Base-by-base conservation (phyloP, 1,139 yeast genomes). In the Pichia sp. region DNA sequence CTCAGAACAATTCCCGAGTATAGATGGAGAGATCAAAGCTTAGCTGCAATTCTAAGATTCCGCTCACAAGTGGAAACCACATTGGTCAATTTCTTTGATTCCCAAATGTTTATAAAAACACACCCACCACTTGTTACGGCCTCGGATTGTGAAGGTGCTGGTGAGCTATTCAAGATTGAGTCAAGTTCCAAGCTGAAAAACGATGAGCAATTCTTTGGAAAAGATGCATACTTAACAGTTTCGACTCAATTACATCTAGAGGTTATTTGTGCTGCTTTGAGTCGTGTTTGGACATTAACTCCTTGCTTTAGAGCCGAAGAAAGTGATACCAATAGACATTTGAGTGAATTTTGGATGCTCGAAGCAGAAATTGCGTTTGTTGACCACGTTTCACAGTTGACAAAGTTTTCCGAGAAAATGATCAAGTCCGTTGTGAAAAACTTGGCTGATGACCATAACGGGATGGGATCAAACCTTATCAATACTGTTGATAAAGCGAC, bases 141-240 rank as follows among this genome's bases (percentile, higher is more conserved):
- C 8, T 84, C 96, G 1, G 99, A 95, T 67, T 93, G 99, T 68
- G 99, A 95, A 72, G 99, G 99, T 16, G 98, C 96, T 0, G 98
- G 99, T 2, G 98, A 93, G 67, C 81, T 87, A 58, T 93, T 93
- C 60, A 70, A 70, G 45, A 72, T 89, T 10, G 79, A 76, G 60
- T 70, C 80, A 31, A 61, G 54, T 10, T 61, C 72, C 6, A 59
- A 59, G 48, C 63, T 66, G 47, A 44, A 45, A 0, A 57, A 56
- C 1, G 52, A 52, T 5, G 64, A 65, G 44, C 60, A 53, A 6
- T 90, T 90, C 66, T 89, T 89, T 64, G 92, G 88, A 0, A 75
- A 69, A 50, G 67, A 66, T 8, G 80, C 93, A 0, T 88, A 80
- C 62, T 73, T 95, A 57, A 87, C 98, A 0, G 99, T 95, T 0